These are phyloP conservation scores for Kazachstania bromeliacearum DNA, from an alignment of 805 yeast species.

Conservation along the genomic window DNA sequence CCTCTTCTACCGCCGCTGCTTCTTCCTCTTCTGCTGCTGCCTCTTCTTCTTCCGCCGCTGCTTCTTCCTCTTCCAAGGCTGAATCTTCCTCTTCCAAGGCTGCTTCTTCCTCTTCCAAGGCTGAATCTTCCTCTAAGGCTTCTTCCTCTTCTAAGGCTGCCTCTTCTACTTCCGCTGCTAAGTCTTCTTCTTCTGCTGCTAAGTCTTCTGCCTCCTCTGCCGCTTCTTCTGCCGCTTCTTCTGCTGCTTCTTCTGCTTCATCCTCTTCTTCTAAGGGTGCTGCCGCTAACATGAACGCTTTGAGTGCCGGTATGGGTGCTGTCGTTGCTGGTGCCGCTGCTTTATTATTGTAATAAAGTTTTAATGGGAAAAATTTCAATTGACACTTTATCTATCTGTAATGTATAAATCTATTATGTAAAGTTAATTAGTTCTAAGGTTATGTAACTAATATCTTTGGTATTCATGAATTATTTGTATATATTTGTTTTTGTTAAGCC, in stretches of 20 bases:
- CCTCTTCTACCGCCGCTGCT: slow-evolving; percentile 7
- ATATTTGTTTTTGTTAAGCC: no score
- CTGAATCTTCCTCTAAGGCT: slow-evolving; percentile 8
- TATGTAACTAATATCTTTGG: no score
- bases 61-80: slow-evolving; percentile 7
- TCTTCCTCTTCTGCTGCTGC: slow-evolving; percentile 7
- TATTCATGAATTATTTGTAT: no score
- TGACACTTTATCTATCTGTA: no score
- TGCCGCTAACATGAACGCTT: slow-evolving; percentile 10
- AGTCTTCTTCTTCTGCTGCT: slow-evolving; percentile 6
- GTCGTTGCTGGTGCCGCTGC: slow-evolving; percentile 16
- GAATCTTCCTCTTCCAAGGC: slow-evolving; percentile 5
- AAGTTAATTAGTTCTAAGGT: no score
- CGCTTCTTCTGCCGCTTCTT: slow-evolving; percentile 7
- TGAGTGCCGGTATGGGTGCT: slow-evolving; percentile 13
- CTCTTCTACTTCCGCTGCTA: slow-evolving; percentile 4
- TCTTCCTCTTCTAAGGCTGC: slow-evolving; percentile 6
- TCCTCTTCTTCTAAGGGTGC: slow-evolving; percentile 7
- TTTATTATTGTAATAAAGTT: slow-evolving; percentile 11
- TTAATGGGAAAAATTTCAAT: no score
- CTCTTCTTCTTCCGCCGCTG: slow-evolving; percentile 7
- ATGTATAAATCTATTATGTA: no score
- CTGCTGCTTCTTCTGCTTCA: slow-evolving; percentile 6
- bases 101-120: slow-evolving; percentile 5
- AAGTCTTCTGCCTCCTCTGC: slow-evolving; percentile 7